phyloP scores from a whole-genome alignment of 768 basidiomycete genomes.

The Crassisporium funariophilum region DNA sequence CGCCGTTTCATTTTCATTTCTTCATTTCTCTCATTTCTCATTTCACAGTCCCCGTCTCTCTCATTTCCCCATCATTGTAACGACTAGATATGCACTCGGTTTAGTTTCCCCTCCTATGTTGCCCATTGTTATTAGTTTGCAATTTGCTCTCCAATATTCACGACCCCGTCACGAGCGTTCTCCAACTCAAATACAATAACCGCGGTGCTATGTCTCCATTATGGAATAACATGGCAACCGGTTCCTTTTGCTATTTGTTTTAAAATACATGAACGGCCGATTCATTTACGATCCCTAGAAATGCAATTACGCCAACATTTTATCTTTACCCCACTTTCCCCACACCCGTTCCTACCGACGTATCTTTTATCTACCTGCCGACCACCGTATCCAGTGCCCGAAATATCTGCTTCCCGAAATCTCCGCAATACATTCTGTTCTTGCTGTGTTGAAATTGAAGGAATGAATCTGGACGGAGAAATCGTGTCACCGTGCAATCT shows the following conservation, averaged over 20 bases:
- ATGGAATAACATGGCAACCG: not conserved
- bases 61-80: constrained; percentile 45
- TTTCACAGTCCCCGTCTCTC: constrained; percentile 10
- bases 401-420: not conserved
- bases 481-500: too few relatives aligned
- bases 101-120: constrained; percentile 33
- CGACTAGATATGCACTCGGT: constrained; percentile 68
- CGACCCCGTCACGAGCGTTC: constrained; percentile 19
- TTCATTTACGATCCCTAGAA: constrained; percentile 2
- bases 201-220: constrained; percentile 9
- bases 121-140: constrained; percentile 31
- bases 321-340: too few relatives aligned
- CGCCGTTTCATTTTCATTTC: constrained; percentile 1
- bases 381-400: constrained; percentile 3
- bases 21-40: constrained; percentile 17
- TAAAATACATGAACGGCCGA: not conserved
- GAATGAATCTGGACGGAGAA: too few relatives aligned
- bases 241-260: not conserved
- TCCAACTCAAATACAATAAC: too few relatives aligned
- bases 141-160: constrained; percentile 31
- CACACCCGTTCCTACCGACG: too few relatives aligned
- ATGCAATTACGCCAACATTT: too few relatives aligned
- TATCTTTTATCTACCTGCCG: too few relatives aligned
- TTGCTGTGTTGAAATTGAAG: too few relatives aligned
- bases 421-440: constrained; percentile 2